phyloP scores from a whole-genome alignment of 805 yeast species.

The Ogataea paradorogensis region DNA sequence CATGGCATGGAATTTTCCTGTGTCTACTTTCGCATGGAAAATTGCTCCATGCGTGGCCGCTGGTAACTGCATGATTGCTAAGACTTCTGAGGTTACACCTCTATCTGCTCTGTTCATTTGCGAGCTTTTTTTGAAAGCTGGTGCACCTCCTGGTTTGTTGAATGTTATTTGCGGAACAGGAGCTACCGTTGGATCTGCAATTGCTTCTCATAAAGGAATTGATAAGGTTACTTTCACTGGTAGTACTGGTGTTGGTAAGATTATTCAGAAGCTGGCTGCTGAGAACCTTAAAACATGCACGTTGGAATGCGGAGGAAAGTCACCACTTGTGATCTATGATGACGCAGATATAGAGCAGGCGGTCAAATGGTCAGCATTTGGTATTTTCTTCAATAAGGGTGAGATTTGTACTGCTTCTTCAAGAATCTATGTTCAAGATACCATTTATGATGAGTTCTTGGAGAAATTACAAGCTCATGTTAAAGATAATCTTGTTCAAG shows the following conservation, averaged over 20 bases:
- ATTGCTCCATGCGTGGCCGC: slow-evolving; percentile 67
- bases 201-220: slow-evolving; percentile 54
- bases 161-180: slow-evolving; percentile 65
- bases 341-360: slow-evolving; percentile 81
- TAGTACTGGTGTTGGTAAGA: slow-evolving; percentile 71
- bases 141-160: slow-evolving; percentile 62
- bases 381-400: slow-evolving; percentile 92
- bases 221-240: slow-evolving; percentile 69
- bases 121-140: slow-evolving; percentile 53
- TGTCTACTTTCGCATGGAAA: slow-evolving; percentile 67
- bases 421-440: slow-evolving; percentile 83
- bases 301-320: slow-evolving; percentile 94
- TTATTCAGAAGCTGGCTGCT: slow-evolving; percentile 78
- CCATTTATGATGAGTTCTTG: slow-evolving; percentile 74
- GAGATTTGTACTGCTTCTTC: slow-evolving; percentile 97
- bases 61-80: slow-evolving; percentile 61
- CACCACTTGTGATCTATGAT: slow-evolving; percentile 84
- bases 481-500: slow-evolving; percentile 55
- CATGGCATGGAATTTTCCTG: slow-evolving; percentile 73
- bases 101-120: slow-evolving; percentile 59
- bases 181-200: slow-evolving; percentile 55
- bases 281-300: slow-evolving; percentile 86
- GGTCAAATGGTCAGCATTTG: slow-evolving; percentile 69
- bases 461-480: slow-evolving; percentile 54
- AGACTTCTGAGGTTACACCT: slow-evolving; percentile 66